phyloP scores from a whole-genome alignment of 2,329 filamentous ascomycete species.

The Aspergillus sp. region DNA sequence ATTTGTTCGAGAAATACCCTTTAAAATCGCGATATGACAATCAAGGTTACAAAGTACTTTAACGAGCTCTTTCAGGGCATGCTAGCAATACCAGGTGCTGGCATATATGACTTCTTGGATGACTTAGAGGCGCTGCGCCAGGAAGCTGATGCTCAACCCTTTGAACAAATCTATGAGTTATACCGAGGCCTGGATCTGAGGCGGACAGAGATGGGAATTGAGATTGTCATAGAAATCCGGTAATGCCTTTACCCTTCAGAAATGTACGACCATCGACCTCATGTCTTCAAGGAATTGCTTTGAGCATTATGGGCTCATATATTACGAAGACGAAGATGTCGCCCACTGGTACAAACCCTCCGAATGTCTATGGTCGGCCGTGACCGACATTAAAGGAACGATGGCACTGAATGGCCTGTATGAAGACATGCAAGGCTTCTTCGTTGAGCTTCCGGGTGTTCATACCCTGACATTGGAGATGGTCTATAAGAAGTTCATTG shows the following conservation, averaged over 20 bases:
- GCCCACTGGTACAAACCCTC: constrained; percentile 1
- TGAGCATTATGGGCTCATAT: neutral
- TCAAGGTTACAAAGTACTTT: neutral
- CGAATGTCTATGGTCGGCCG: constrained; percentile 6
- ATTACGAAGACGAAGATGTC: neutral
- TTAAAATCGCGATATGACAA: constrained; percentile 1
- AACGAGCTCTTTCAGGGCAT: constrained; percentile 1
- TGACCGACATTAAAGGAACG: constrained; percentile 7
- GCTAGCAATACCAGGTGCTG: constrained; percentile 1
- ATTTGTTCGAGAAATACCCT: constrained; percentile 1
- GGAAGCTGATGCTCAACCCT: neutral
- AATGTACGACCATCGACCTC: neutral
- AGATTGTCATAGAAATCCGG: neutral
- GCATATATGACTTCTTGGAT: neutral
- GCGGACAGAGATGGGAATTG: neutral
- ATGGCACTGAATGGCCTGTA: constrained; percentile 6
- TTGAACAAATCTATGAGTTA: constrained; percentile 1
- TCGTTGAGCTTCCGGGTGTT: constrained; percentile 4
- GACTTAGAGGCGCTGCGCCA: neutral
- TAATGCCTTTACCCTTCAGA: neutral
- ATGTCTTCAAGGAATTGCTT: neutral
- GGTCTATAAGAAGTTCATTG: constrained; percentile 5
- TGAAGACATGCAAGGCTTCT: constrained; percentile 2
- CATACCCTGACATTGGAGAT: constrained; percentile 6
- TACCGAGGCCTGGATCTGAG: constrained; percentile 2